phyloP scores from a whole-genome alignment of 2,329 filamentous ascomycete species.

The Phaeomoniella chlamydospora region DNA sequence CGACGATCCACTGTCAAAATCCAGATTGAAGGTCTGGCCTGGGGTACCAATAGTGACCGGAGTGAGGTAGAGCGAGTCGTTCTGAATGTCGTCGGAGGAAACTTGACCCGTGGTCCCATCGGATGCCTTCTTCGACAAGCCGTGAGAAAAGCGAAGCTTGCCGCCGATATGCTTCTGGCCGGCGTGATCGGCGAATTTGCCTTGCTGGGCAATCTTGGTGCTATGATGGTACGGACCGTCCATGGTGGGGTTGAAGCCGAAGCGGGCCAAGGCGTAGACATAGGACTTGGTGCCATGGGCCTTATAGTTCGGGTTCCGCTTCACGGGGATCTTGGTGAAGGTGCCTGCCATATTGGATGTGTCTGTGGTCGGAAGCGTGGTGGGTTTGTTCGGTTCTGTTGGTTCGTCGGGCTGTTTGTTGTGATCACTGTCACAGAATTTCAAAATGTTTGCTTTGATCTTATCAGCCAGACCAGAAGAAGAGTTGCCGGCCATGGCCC shows the following conservation, averaged over 20 bases:
- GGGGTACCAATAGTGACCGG: conserved; percentile 52
- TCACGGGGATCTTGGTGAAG: conserved; percentile 30
- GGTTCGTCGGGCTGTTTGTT: not conserved
- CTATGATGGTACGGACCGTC: conserved; percentile 46
- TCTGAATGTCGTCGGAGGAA: conserved; percentile 49
- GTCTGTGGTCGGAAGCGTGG: not conserved
- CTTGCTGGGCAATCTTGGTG: conserved; percentile 32
- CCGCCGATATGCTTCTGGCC: conserved; percentile 32
- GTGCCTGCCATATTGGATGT: conserved; percentile 16
- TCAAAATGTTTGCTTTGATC: not conserved
- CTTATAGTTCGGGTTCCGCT: conserved; percentile 46
- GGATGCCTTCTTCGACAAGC: conserved; percentile 33
- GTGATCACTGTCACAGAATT: not conserved
- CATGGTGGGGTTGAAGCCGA: conserved; percentile 46
- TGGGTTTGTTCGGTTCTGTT: not conserved
- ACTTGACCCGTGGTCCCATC: conserved; percentile 32
- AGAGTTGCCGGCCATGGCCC: not conserved
- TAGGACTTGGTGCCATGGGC: conserved; percentile 49
- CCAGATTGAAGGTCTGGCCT: conserved; percentile 43
- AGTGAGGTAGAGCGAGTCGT: conserved; percentile 52
- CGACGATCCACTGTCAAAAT: conserved; percentile 58
- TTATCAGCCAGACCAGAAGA: not conserved
- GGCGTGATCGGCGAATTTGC: conserved; percentile 22
- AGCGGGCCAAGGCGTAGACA: conserved; percentile 46
- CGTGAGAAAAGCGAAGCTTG: conserved; percentile 29